phyloP scores from a whole-genome alignment of 2,329 filamentous ascomycete genomes.

The Arachnopeziza araneosa region DNA sequence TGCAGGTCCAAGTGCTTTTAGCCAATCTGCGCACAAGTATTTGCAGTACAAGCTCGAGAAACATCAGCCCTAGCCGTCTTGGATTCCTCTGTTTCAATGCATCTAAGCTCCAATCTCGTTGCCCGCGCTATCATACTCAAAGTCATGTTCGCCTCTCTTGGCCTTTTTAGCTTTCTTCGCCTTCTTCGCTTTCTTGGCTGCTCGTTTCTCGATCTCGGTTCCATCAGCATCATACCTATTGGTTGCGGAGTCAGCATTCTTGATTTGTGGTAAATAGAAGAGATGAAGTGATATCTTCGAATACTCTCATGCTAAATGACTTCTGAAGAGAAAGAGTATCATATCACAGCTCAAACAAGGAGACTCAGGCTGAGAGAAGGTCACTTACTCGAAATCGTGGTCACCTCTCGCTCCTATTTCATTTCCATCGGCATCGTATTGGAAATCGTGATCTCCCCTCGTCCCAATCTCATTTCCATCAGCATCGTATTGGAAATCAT shows the following conservation, averaged over 20 bases:
- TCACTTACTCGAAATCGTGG: not conserved
- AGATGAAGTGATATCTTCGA: no score
- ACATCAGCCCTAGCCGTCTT: not conserved
- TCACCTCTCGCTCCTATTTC: not conserved
- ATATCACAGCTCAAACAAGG: no score
- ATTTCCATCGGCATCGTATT: constrained; percentile 1
- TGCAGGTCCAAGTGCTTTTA: not conserved
- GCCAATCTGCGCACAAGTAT: not conserved
- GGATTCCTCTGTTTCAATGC: not conserved
- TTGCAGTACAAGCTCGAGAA: not conserved
- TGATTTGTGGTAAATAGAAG: no score
- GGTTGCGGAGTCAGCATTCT: no score
- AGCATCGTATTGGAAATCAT: constrained; percentile 12
- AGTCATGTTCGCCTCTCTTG: not conserved
- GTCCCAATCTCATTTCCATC: constrained; percentile 12
- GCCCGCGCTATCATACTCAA: not conserved
- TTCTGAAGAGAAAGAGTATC: no score
- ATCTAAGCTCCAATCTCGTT: not conserved
- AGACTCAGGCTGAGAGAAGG: no score
- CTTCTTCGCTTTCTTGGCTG: not conserved
- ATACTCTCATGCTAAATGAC: no score
- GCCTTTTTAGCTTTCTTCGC: not conserved
- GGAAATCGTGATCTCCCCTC: not conserved
- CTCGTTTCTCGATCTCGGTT: constrained; percentile 12
- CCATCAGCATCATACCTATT: constrained; percentile 13